Percentiles rank a stretch among this genome's conserved stretches.
phyloP scores from a whole-genome alignment of 2,329 filamentous ascomycete species.

The Aspergillus quadricinctus region DNA sequence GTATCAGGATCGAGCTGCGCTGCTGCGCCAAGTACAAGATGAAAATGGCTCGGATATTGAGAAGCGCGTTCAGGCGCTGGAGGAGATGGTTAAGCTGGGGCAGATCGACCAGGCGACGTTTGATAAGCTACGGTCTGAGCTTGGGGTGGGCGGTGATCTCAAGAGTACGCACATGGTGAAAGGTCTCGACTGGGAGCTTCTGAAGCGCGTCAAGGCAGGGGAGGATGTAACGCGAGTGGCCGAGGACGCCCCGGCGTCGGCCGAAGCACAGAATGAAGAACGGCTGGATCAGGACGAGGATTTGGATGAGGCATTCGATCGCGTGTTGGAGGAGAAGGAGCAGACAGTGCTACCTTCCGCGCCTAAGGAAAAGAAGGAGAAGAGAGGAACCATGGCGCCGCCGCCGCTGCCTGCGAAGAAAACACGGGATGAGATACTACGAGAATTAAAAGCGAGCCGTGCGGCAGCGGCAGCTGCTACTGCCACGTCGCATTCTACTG shows the following conservation, averaged over 20 bases:
- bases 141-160: conserved; percentile 73
- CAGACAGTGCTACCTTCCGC: conserved; percentile 26
- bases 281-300: conserved; percentile 38
- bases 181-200: conserved; percentile 79
- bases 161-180: conserved; percentile 83
- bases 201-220: conserved; percentile 41
- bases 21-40: conserved; percentile 55
- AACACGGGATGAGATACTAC: conserved; percentile 55
- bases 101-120: conserved; percentile 79
- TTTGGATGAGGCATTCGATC: conserved; percentile 60
- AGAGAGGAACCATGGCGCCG: conserved; percentile 50
- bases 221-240: conserved; percentile 49
- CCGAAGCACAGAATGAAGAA: conserved; percentile 25
- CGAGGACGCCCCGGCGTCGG: conserved; percentile 21
- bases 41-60: conserved; percentile 49
- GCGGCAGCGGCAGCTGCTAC: conserved; percentile 37
- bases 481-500: conserved; percentile 35
- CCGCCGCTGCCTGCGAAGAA: conserved; percentile 41
- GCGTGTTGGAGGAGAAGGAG: conserved; percentile 36
- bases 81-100: conserved; percentile 75
- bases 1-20: conserved; percentile 76
- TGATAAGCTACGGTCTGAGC: conserved; percentile 67
- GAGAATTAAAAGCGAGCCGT: conserved; percentile 54
- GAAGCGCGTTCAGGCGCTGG: conserved; percentile 69
- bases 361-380: conserved; percentile 37